Conservation (phyloP, 176 grass and related monocot genomes). For the Zea mays region Zm-B73-REFERENCE-NAM-5.0 NC_050097.1:214776501-214777000, state of each 20-base stretch:
- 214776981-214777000: conserved; percentile 60
- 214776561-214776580: not conserved
- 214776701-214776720: not conserved
- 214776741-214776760: conserved; percentile 30
- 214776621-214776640: conserved; percentile 27
- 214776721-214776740: not conserved
- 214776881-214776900: not conserved
- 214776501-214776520: too few relatives aligned
- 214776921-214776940: conserved; percentile 6
- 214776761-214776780: not conserved
- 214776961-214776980: conserved; percentile 13
- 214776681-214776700: rapidly evolving
- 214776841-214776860: not conserved
- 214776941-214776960: not conserved
- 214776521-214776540: too few relatives aligned
- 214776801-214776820: conserved; percentile 53
- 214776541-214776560: too few relatives aligned
- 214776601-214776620: not conserved
- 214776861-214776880: conserved; percentile 18
- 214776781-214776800: conserved; percentile 28
- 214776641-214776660: not conserved
- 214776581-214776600: not conserved
- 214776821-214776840: conserved; percentile 48
- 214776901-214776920: not conserved
- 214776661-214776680: conserved; percentile 24